Conservation (phyloP, 768 basidiomycete species). For the Tylopilus rubrobrunneus region DNA sequence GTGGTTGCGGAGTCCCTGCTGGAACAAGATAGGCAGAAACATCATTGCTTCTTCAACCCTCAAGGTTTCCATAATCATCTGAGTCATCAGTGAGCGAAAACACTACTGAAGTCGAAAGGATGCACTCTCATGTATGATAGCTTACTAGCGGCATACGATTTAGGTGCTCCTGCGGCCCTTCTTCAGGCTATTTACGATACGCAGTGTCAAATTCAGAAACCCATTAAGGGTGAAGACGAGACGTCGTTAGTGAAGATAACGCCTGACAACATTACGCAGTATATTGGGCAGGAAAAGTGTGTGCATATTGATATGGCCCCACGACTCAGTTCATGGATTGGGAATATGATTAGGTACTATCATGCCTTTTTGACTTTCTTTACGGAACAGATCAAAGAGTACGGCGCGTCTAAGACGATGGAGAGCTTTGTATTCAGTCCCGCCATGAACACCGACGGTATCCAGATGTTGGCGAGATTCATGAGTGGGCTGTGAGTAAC, state of each 20-base stretch:
- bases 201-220: slow-evolving; percentile 36
- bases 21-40: slow-evolving; percentile 42
- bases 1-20: slow-evolving; percentile 41
- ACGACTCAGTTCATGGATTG: slow-evolving; percentile 29
- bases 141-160: slow-evolving; percentile 52
- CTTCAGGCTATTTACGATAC: slow-evolving; percentile 48
- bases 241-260: slow-evolving; percentile 28
- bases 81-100: slow-evolving; percentile 48
- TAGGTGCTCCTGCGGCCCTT: slow-evolving; percentile 45
- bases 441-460: slow-evolving; percentile 29
- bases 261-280: slow-evolving; percentile 45
- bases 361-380: slow-evolving; percentile 39
- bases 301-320: slow-evolving; percentile 28
- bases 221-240: slow-evolving; percentile 36
- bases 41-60: slow-evolving; percentile 48
- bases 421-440: slow-evolving; percentile 48
- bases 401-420: slow-evolving; percentile 38
- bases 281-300: slow-evolving; percentile 47
- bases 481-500: slow-evolving; percentile 34
- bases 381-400: slow-evolving; percentile 33
- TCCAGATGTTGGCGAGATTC: slow-evolving; percentile 34
- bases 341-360: slow-evolving; percentile 26
- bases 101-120: not conserved
- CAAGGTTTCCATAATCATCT: slow-evolving; percentile 54
- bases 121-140: slow-evolving; percentile 26